Conservation (phyloP, 1,284 basidiomycete species). For the Boletellus sp. region DNA sequence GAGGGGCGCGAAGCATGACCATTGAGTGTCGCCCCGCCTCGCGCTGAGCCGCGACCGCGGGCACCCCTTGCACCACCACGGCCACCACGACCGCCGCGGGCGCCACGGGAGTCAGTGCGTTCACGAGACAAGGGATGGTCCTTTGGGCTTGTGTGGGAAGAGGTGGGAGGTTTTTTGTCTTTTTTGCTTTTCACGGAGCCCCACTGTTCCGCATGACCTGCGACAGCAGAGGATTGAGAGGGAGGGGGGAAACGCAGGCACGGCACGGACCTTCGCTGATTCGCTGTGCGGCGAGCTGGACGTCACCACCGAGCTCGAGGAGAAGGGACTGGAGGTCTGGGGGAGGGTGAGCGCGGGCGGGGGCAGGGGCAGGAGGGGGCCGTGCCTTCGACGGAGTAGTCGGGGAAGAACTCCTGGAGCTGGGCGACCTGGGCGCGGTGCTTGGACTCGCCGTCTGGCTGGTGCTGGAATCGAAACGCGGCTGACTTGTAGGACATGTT, state of each 20-base stretch:
- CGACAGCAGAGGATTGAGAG: constrained; percentile 8
- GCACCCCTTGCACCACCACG: constrained; percentile 63
- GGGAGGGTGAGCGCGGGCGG: constrained; percentile 11
- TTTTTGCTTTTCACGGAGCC: constrained; percentile 85
- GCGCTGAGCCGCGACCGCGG: constrained; percentile 53
- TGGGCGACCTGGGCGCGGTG: constrained; percentile 52
- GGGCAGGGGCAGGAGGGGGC: constrained; percentile 19
- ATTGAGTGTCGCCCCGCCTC: constrained; percentile 37
- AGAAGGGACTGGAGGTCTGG: constrained; percentile 76
- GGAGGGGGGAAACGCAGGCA: constrained; percentile 8
- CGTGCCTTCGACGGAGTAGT: constrained; percentile 74
- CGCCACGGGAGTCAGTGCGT: constrained; percentile 61
- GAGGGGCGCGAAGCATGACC: constrained; percentile 29
- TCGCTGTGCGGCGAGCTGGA: constrained; percentile 68
- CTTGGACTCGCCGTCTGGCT: constrained; percentile 39
- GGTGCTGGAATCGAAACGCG: constrained; percentile 38
- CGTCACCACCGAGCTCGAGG: constrained; percentile 69
- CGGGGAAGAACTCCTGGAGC: constrained; percentile 76
- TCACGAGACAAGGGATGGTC: constrained; percentile 42
- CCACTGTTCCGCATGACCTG: constrained; percentile 82
- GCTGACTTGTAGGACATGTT: constrained; percentile 58
- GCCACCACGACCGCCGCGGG: constrained; percentile 61
- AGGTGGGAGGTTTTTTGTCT: constrained; percentile 60
- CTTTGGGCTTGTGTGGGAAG: constrained; percentile 40
- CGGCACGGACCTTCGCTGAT: constrained; percentile 72